Evolutionary conservation across 208 protist species (phyloP).

Genomic region (Phytomonas serpens): DNA sequence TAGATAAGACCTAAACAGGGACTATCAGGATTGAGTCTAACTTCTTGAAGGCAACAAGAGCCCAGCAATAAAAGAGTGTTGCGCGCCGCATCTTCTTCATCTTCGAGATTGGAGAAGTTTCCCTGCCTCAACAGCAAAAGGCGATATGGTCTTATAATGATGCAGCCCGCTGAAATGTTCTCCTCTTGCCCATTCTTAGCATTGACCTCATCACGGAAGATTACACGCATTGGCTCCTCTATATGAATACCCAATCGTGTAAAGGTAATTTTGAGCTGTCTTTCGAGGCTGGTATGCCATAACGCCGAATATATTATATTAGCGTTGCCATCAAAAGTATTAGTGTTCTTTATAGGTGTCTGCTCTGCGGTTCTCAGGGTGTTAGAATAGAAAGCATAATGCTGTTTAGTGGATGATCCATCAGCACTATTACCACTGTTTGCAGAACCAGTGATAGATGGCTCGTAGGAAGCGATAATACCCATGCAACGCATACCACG

Average conservation of each 20-base stretch:
- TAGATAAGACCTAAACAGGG: background rate
- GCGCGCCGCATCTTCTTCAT: background rate
- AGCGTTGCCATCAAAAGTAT: background rate
- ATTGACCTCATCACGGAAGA: background rate
- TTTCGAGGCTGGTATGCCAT: background rate
- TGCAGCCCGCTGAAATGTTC: background rate
- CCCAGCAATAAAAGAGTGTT: background rate
- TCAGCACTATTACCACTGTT: background rate
- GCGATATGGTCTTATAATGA: background rate
- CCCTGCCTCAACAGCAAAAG: background rate
- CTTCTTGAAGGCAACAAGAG: conserved; percentile 2
- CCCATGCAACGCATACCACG: conserved; percentile 38
- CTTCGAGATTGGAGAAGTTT: background rate
- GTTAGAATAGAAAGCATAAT: background rate
- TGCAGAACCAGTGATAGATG: conserved; percentile 1
- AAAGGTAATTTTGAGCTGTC: background rate
- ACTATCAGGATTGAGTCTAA: background rate
- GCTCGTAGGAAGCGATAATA: conserved; percentile 57
- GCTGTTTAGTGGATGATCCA: background rate
- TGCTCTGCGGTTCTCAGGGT: background rate
- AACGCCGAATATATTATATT: background rate
- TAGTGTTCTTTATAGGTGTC: background rate
- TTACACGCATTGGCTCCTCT: background rate
- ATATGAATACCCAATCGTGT: background rate
- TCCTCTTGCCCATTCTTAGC: background rate